Evolutionary conservation across 1,139 yeast genomes (phyloP), one percentile per base, ranked within the genome.

Genomic region (Pichia sp.): DNA sequence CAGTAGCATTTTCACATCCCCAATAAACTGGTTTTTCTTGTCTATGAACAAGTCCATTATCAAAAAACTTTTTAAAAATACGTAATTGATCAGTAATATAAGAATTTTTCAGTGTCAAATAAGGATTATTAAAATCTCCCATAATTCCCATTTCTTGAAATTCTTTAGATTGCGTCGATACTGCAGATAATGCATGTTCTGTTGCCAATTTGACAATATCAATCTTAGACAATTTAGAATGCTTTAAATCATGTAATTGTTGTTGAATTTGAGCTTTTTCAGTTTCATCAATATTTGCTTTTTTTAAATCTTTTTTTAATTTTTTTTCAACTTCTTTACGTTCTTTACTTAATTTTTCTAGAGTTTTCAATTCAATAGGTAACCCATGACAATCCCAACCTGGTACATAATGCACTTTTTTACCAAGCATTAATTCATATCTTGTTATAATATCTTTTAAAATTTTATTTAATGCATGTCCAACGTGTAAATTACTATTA

Each of bases 331-430:
- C 39, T 26, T 48, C 55, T 45, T 59, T 66, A 45, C 53, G 59
- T 48, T 51, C 62, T 44, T 56, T 51, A 12, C 48, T 51, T 30
- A 67, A 52, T 37, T 71, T 68, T 47, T 77, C 78, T 35, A 86
- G 64, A 0, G 95, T 95, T 55, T 87, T 87, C 62, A 87, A 70
- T 63, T 92, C 99, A 51, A 92, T 92, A 1, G 99, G 99, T 30
- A 92, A 68, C 0, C 99, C 99, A 66, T 92, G 99, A 59, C 98
- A 92, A 62, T 92, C 99, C 97, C 98, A 92, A 1, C 99, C 99
- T 0, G 97, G 97, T 39, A 74, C 73, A 59, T 87, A 92, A 45
- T 74, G 69, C 5, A 92, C 77, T 39, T 71, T 70, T 50, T 77
- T 74, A 25, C 89, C 84, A 37, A 70, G 64, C 40, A 83, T 63